Percentiles rank a stretch among this genome's conserved stretches.
Evolutionary conservation across 768 basidiomycete species (phyloP).

Genomic region (Rickenella mellea): DNA sequence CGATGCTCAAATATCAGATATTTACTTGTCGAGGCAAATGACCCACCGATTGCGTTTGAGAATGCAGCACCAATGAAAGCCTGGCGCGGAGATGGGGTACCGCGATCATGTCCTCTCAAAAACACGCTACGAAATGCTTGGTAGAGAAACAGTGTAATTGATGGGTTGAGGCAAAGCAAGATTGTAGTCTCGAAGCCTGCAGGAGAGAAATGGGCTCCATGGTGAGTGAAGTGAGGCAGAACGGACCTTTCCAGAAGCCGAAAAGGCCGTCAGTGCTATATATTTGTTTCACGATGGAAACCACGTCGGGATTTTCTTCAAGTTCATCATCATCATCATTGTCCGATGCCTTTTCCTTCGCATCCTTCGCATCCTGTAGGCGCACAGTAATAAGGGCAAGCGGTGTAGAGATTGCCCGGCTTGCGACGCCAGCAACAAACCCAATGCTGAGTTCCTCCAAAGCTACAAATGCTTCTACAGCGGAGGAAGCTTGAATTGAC

Average conservation of each 20-base stretch:
- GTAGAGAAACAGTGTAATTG: slow-evolving; percentile 46
- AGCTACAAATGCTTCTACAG: slow-evolving; percentile 12
- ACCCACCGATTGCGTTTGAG: slow-evolving; percentile 38
- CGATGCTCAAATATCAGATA: too few relatives aligned
- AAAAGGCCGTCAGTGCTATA: slow-evolving; percentile 37
- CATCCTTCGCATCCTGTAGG: slow-evolving; percentile 35
- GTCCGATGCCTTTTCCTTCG: slow-evolving; percentile 19
- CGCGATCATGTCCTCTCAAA: slow-evolving; percentile 14
- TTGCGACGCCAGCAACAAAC: slow-evolving; percentile 46
- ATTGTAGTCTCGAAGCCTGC: slow-evolving; percentile 42
- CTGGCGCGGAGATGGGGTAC: slow-evolving; percentile 29
- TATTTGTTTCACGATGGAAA: slow-evolving; percentile 28
- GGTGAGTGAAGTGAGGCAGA: not conserved
- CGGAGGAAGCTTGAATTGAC: slow-evolving; percentile 1
- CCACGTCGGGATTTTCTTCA: slow-evolving; percentile 6
- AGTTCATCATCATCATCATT: slow-evolving; percentile 13
- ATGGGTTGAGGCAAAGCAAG: slow-evolving; percentile 45
- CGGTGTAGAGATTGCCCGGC: slow-evolving; percentile 44
- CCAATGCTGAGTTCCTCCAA: slow-evolving; percentile 45
- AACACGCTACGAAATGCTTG: slow-evolving; percentile 37
- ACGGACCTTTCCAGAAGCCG: slow-evolving; percentile 49
- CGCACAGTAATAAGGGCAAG: slow-evolving; percentile 46
- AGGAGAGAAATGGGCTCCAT: not conserved
- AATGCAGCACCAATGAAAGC: slow-evolving; percentile 50
- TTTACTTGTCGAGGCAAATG: too few relatives aligned